These are phyloP conservation scores for Leishmania lainsoni DNA, from an alignment of 208 protist species.

Conservation along the genomic window DNA sequence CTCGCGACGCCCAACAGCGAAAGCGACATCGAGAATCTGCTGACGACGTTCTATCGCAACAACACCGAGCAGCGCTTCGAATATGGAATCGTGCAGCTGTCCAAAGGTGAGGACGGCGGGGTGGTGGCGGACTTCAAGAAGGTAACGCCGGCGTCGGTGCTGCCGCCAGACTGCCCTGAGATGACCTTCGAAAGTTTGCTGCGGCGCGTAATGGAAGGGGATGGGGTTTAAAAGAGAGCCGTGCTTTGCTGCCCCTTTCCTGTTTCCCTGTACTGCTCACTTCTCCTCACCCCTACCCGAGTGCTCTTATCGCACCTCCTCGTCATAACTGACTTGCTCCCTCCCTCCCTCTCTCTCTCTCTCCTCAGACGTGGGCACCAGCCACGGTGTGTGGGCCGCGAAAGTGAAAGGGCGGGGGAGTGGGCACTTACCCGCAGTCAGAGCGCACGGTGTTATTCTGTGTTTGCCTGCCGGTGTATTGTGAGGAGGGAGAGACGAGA, in stretches of 20 bases:
- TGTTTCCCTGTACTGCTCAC: neutral
- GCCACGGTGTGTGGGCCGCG: neutral
- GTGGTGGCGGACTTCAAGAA: slow-evolving; percentile 72
- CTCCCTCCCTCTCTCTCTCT: neutral
- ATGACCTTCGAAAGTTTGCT: slow-evolving; percentile 60
- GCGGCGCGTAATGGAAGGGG: slow-evolving; percentile 64
- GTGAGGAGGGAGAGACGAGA: neutral
- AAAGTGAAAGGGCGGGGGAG: neutral
- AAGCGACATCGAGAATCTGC: slow-evolving; percentile 1
- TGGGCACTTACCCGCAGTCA: neutral
- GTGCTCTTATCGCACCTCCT: neutral
- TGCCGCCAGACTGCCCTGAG: slow-evolving; percentile 67
- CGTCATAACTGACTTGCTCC: neutral
- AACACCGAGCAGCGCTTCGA: slow-evolving; percentile 47
- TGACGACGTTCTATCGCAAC: slow-evolving; percentile 26
- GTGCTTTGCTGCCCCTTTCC: neutral
- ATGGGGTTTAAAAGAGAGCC: slow-evolving; percentile 14
- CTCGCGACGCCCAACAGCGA: neutral
- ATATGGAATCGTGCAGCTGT: slow-evolving; percentile 82
- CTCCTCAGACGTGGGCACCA: neutral
- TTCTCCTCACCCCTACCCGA: neutral
- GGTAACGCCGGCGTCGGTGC: slow-evolving; percentile 57
- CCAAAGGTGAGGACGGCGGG: slow-evolving; percentile 65
- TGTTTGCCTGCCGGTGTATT: neutral
- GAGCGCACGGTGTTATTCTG: neutral